These are phyloP conservation scores for Physcia stellaris DNA, from an alignment of 495 filamentous ascomycete genomes.

Conservation along the genomic window DNA sequence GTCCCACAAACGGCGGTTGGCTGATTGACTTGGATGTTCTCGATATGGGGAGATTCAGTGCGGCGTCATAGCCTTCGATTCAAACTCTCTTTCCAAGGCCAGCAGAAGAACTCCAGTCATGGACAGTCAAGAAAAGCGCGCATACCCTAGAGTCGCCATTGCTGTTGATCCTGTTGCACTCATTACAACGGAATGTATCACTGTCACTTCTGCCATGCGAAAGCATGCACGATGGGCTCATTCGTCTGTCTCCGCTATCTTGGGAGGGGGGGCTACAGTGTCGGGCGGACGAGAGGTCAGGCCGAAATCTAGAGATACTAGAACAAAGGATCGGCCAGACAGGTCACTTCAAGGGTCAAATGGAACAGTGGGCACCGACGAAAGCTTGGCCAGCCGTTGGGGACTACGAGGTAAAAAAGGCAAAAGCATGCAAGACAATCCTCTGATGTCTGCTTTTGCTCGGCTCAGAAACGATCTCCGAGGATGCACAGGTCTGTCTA, in stretches of 20 bases:
- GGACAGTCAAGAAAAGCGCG: too few species aligned
- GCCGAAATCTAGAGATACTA: neutral
- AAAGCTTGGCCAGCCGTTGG: constrained; percentile 55
- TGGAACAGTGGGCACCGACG: constrained; percentile 30
- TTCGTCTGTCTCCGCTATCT: constrained; percentile 89
- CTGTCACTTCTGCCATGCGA: constrained; percentile 93
- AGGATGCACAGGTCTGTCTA: constrained; percentile 59
- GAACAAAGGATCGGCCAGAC: constrained; percentile 1
- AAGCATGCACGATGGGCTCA: constrained; percentile 96
- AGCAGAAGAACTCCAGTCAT: too few species aligned
- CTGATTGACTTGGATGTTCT: too few species aligned
- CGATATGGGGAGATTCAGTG: too few species aligned
- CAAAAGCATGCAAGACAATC: constrained; percentile 97
- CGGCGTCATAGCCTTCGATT: too few species aligned
- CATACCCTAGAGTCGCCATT: constrained; percentile 55
- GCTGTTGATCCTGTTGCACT: constrained; percentile 89
- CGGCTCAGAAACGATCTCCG: constrained; percentile 78
- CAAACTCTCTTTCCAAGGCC: too few species aligned
- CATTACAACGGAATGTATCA: constrained; percentile 97
- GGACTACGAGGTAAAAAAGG: constrained; percentile 92
- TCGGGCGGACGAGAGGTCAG: constrained; percentile 5
- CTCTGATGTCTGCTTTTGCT: constrained; percentile 89
- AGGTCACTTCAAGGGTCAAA: neutral
- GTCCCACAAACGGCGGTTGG: too few species aligned
- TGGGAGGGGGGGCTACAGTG: constrained; percentile 53